Percentiles rank a stretch among this genome's conserved stretches.
Evolutionary conservation across 75 land plant species (phyloP).

Genomic region (Larix kaempferi): DNA sequence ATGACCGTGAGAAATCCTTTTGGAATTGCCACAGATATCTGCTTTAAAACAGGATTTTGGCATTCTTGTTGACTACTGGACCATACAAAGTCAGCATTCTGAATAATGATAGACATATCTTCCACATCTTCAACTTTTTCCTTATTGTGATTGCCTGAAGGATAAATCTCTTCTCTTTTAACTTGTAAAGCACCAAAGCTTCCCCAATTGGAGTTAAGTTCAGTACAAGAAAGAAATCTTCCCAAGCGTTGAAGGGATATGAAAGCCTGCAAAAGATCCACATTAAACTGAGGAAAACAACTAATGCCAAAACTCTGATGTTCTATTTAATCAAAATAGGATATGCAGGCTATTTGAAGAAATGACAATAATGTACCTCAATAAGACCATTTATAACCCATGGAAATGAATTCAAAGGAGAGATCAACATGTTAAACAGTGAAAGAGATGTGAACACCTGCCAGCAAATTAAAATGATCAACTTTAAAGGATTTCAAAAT

Average conservation of each 20-base stretch:
- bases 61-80: conserved; percentile 26
- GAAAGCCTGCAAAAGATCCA: conserved; percentile 45
- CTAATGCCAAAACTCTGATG: background rate
- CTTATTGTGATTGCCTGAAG: background rate
- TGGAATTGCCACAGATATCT: conserved; percentile 50
- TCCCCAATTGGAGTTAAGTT: conserved; percentile 21
- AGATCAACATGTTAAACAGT: conserved; percentile 83
- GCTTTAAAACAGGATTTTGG: conserved; percentile 25
- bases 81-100: conserved; percentile 64
- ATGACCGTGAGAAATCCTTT: conserved; percentile 60
- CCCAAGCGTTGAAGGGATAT: conserved; percentile 69
- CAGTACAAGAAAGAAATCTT: conserved; percentile 56
- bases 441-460: conserved; percentile 98
- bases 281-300: background rate
- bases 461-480: conserved; percentile 3
- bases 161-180: background rate
- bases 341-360: background rate
- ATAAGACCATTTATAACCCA: conserved; percentile 98
- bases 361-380: conserved; percentile 59
- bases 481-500: background rate
- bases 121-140: background rate
- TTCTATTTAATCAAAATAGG: background rate
- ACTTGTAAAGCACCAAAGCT: background rate
- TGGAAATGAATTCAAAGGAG: conserved; percentile 94
- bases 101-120: conserved; percentile 36